Evolutionary conservation across 768 basidiomycete genomes (phyloP).

Genomic region (Russula brevipes): DNA sequence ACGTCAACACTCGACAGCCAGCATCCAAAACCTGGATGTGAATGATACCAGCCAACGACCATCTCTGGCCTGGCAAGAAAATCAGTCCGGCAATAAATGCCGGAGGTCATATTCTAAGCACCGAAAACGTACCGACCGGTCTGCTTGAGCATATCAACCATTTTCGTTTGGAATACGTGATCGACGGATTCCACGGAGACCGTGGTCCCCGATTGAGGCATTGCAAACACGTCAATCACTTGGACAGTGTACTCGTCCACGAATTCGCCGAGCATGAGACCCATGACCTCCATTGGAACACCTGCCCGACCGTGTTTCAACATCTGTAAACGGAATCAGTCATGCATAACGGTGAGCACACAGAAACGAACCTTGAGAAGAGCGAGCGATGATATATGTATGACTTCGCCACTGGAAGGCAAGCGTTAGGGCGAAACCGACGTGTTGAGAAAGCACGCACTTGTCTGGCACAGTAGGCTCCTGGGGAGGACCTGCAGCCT

Average conservation of each 20-base stretch:
- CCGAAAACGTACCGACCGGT: constrained; percentile 73
- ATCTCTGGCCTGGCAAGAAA: constrained; percentile 67
- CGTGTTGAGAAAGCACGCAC: constrained; percentile 37
- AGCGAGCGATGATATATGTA: constrained; percentile 97
- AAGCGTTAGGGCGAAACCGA: constrained; percentile 11
- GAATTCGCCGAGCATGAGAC: constrained; percentile 95
- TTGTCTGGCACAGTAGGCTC: constrained; percentile 66
- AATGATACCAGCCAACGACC: constrained; percentile 99
- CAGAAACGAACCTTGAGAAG: constrained; percentile 73
- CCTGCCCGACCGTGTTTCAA: constrained; percentile 98
- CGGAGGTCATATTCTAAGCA: background rate
- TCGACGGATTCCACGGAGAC: constrained; percentile 98
- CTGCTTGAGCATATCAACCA: constrained; percentile 99
- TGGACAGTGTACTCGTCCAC: constrained; percentile 96
- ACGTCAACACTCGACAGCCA: constrained; percentile 99
- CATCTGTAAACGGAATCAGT: constrained; percentile 59
- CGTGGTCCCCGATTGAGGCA: constrained; percentile 97
- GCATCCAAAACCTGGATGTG: constrained; percentile 98
- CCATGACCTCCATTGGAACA: constrained; percentile 99
- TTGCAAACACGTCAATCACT: constrained; percentile 95
- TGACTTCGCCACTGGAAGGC: constrained; percentile 73
- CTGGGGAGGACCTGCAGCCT: constrained; percentile 33
- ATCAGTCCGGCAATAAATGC: background rate
- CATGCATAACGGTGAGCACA: background rate
- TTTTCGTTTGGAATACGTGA: constrained; percentile 96